phyloP scores from a whole-genome alignment of 179 eudicot genomes.

The Drosera spatulata region DNA sequence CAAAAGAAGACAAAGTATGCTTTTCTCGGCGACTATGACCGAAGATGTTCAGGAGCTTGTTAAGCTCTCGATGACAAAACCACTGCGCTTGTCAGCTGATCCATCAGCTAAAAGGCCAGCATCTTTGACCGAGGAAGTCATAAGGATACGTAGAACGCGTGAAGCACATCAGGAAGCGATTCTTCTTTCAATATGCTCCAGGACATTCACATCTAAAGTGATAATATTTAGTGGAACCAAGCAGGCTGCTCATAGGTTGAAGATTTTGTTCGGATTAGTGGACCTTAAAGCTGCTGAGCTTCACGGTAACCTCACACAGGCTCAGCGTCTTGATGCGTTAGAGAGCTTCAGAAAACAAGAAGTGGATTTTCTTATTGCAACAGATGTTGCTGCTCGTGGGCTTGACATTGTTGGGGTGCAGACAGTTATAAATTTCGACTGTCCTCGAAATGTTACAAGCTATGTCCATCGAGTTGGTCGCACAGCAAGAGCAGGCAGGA shows the following conservation, averaged over 20 bases:
- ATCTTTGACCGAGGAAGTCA: conserved; percentile 80
- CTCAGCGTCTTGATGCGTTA: conserved; percentile 83
- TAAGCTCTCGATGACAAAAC: conserved; percentile 61
- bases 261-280: conserved; percentile 81
- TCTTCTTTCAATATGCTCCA: conserved; percentile 86
- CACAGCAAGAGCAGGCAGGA: conserved; percentile 95
- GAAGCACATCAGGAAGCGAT: conserved; percentile 94
- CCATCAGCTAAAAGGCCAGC: conserved; percentile 77
- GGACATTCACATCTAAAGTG: conserved; percentile 77
- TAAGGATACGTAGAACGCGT: conserved; percentile 81
- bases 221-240: conserved; percentile 91
- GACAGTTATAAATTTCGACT: conserved; percentile 80
- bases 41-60: conserved; percentile 75
- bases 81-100: conserved; percentile 82
- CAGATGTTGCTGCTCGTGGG: conserved; percentile 93
- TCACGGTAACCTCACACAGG: conserved; percentile 86
- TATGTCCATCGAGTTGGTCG: conserved; percentile 99
- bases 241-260: conserved; percentile 86
- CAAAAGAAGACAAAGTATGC: conserved; percentile 89
- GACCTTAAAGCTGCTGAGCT: conserved; percentile 94
- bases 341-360: conserved; percentile 71
- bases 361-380: conserved; percentile 90
- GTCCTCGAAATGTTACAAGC: conserved; percentile 81
- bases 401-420: conserved; percentile 89
- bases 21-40: conserved; percentile 96